Conservation (phyloP, 1,284 basidiomycete species). For the Xerocomus minutiporus region DNA sequence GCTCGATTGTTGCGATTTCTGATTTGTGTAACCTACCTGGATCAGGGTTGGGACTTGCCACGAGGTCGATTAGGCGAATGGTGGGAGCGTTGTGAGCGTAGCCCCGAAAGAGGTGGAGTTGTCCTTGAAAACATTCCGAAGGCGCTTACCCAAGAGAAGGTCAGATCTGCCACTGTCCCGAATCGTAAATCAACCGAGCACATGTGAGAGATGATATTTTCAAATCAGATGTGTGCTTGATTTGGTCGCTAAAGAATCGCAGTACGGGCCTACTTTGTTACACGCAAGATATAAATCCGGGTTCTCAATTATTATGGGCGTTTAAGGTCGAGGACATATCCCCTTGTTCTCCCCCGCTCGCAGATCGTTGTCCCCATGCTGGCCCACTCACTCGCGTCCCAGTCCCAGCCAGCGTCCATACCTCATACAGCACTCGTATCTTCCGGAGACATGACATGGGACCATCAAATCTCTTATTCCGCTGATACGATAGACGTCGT, state of each 20-base stretch:
- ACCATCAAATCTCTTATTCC: slow-evolving; percentile 40
- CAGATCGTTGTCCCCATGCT: slow-evolving; percentile 12
- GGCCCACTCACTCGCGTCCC: slow-evolving; percentile 26
- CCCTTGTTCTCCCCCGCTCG: slow-evolving; percentile 13
- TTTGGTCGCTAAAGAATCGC: slow-evolving; percentile 31
- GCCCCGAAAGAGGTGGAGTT: slow-evolving; percentile 15
- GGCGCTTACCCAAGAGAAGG: slow-evolving; percentile 24
- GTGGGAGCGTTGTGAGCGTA: slow-evolving; percentile 17
- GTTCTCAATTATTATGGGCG: slow-evolving; percentile 15
- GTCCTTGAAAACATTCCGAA: slow-evolving; percentile 16
- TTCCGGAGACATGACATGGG: slow-evolving; percentile 42
- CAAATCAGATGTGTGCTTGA: slow-evolving; percentile 34
- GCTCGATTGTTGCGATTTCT: slow-evolving; percentile 14
- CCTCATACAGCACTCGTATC: slow-evolving; percentile 50
- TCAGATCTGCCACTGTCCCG: slow-evolving; percentile 25
- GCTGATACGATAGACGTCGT: slow-evolving; percentile 38
- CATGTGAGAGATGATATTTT: slow-evolving; percentile 34
- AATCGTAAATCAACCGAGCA: slow-evolving; percentile 29
- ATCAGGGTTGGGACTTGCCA: slow-evolving; percentile 18
- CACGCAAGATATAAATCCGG: slow-evolving; percentile 32
- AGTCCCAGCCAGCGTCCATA: slow-evolving; percentile 43
- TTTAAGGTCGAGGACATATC: slow-evolving; percentile 19
- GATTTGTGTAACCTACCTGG: slow-evolving; percentile 11
- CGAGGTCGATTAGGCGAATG: slow-evolving; percentile 18
- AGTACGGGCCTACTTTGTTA: slow-evolving; percentile 26